phyloP scores from a whole-genome alignment of 441 rosid genomes.

The Kokia cookei region DNA sequence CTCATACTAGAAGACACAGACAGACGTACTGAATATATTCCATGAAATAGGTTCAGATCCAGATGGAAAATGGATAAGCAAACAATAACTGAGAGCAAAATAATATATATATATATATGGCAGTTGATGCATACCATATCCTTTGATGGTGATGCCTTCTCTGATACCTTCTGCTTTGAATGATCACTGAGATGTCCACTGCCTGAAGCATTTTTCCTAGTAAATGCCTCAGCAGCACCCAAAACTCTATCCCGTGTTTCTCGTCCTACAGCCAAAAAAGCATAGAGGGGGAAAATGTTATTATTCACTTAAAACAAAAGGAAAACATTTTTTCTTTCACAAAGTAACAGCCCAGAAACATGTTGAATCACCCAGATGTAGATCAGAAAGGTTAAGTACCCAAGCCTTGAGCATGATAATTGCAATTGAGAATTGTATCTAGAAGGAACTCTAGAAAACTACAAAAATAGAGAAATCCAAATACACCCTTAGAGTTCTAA shows the following conservation, averaged over 20 bases:
- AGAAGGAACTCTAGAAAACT: background rate
- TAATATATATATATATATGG: background rate
- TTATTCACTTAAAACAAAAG: background rate
- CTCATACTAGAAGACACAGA: background rate
- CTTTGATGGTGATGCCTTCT: constrained; percentile 42
- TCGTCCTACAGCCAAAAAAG: constrained; percentile 32
- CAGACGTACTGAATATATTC: background rate
- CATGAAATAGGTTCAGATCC: background rate
- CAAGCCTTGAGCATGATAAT: background rate
- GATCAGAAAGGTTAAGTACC: background rate
- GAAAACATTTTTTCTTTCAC: background rate
- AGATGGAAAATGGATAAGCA: background rate
- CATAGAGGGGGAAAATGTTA: background rate
- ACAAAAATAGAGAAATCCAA: background rate
- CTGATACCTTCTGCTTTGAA: constrained; percentile 39
- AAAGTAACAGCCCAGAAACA: background rate
- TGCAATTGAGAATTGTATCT: background rate
- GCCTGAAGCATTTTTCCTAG: constrained; percentile 41
- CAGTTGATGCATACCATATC: constrained; percentile 21
- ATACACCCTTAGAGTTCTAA: background rate
- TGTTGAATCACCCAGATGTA: background rate
- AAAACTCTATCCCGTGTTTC: constrained; percentile 64
- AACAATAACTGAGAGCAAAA: background rate
- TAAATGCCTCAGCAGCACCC: constrained; percentile 69
- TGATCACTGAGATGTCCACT: constrained; percentile 40